Evolutionary conservation across 2,329 filamentous ascomycete genomes (phyloP), one percentile per base, ranked within the genome.

Genomic region (Calonectria montana): DNA sequence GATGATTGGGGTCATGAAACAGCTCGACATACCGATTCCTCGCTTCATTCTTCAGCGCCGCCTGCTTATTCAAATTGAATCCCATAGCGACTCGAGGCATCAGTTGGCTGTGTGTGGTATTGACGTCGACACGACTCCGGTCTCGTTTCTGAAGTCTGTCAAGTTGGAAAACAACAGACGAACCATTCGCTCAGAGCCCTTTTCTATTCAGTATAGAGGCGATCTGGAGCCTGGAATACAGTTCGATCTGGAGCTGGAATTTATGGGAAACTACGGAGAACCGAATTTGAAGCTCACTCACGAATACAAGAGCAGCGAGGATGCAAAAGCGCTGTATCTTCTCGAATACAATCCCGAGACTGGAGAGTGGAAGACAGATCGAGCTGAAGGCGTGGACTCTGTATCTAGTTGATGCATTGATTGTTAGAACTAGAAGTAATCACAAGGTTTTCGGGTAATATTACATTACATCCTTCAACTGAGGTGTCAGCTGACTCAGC

Each of bases 191-290:
- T 70, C 78, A 0, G 85, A 87, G 75, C 86, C 84, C 0, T 86
- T 86, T 31, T 47, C 72, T 0, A 80, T 87, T 63, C 78, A 74
- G 1, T 81, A 86, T 13, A 81, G 83, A 13, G 79, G 78, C 3
- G 72, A 72, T 0, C 57, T 82, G 1, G 75, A 77, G 4, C 25
- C 57, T 1, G 81, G 76, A 0, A 73, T 75, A 4, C 35, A 77
- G 3, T 62, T 86, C 23, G 82, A 80, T n/a, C 74, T 87, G 0
- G 82, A 85, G 25, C 74, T 87, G 4, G 83, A 87, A 72, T 87
- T 87, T 12, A 87, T 87, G 84, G 85, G 86, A 0, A 82, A 87
- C 64, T 87, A 87, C 35, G 80, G 81, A 2, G 86, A 87, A 73
- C 85, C 85, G 0, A 84, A 83, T 43, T 59, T 87, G 1, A 9